Evolutionary conservation across 345 rosid genomes (phyloP), one percentile per base, ranked within the genome.

Genomic region (Populus tremula): DNA sequence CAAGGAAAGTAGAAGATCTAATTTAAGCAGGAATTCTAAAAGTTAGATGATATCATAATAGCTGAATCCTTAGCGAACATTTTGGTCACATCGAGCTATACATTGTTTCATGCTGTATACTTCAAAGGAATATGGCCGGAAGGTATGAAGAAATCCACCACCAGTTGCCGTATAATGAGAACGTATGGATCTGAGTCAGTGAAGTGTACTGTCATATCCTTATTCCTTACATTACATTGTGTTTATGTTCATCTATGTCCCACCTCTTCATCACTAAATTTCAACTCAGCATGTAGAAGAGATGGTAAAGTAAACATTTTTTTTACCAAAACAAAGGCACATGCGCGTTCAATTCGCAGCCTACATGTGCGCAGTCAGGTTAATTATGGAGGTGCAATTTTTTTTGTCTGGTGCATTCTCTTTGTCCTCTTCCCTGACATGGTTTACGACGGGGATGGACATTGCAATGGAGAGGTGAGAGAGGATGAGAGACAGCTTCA

Each of bases 1-100:
- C 67, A 74, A 72, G 79, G 73, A 74, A 76, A 76, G 67, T 78
- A 65, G 70, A 78, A 73, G 47, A 69, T 76, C 76, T 33, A 59
- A 39, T 38, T 73, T 36, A 73, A 78, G 54, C 68, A 59, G 63
- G 39, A 45, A 73, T 69, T 54, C 56, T 78, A 50, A 67, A 81
- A 83, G 77, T 31, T 67, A 61, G 54, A 56, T 2, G 67, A 53
- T n/a, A 59, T 25, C 63, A 6, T 54, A 54, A 8, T 21, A 54
- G 23, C 20, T n/a, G 61, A 20, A 54, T 54, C 61, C 7, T 20
- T 11, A 8, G 23, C n/a, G 23, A 54, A 54, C 61, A 7, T 54
- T 54, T n/a, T 20, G n/a, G 18, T 53, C 23, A 18, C 59, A 18
- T 18, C 6, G 23, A 33, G 35, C 35, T 53, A 21, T 53, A 4